Base-by-base conservation (phyloP, 108 stramenopile genomes). In the Parietichytrium sp. region DNA sequence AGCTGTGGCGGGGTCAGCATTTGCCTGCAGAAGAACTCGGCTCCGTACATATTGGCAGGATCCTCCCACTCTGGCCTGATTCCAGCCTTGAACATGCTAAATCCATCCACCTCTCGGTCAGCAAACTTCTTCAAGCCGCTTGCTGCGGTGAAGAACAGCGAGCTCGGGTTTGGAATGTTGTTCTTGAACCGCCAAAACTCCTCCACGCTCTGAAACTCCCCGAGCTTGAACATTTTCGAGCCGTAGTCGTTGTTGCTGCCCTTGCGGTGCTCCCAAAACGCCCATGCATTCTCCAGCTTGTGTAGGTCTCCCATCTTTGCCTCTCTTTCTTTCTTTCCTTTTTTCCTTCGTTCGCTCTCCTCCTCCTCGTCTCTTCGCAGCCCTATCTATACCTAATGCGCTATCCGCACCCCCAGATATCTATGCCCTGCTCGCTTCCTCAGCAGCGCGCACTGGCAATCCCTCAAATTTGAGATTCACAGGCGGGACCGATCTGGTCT, bases 31-130 rank as follows among this genome's bases (percentile, higher is more conserved):
- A 90, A 93, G 91, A 93, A 95, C 85, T 94, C 93, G 79, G 93
- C 94, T 29, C 96, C 96, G 47, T 85, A 83, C 52, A 89, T 85
- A 90, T 97, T 97, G 49, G 86, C 82, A 15, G 92, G 88, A 83
- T 95, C 96, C 79, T 93, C 94, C 96, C 96, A 97, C 86, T 94
- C 95, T 2, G 96, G 96, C 85, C 93, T 90, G 82, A 97, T 95
- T 18, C 49, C 49, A 29, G 29, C 42, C 61, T 72, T 72, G 61
- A 72, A 72, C 61, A 72, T 72, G 61, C 61, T 72, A 2, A 72
- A 72, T 33, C 61, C 61, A 25, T 72, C 61, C 10, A 72, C 45
- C 20, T 72, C 61, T 23, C 61, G 49, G 49, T 49, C 49, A 29
- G 18, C 49, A 29, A 79, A 79, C 79, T 49, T 79, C 49, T 79